Base-by-base conservation (phyloP, 148 eudicot genomes). In the Vaccinium vitisidaea region DNA sequence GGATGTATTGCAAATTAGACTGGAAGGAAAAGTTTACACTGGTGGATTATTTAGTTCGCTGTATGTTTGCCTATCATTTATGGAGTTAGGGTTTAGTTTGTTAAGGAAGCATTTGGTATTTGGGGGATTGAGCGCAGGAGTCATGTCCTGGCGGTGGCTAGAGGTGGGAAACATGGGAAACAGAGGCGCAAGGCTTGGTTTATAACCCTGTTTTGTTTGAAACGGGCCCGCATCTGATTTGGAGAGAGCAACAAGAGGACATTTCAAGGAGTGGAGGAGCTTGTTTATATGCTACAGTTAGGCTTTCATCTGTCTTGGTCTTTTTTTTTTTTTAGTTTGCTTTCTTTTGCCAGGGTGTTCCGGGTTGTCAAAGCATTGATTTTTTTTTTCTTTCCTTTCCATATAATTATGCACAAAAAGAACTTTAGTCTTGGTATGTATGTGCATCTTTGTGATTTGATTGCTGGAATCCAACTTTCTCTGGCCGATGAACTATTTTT, bases 401-500 rank as follows among this genome's bases (percentile, higher is more conserved):
- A 69, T 13, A 30, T 30, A 15, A 11, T 69, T 27, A 27, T 69
- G 6, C 39, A n/a, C 74, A 69, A 69, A 27, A 63, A 23, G 4
- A 27, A 3, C 18, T 69, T 27, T 69, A 69, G 74, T 27, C 73
- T 4, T 27, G 36, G 11, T 69, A 69, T 69, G 12, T 69, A 27
- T 69, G 7, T 69, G 74, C 74, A 48, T 18, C 11, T 80, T 32
- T 36, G 18, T 15, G 5, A 69, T n/a, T 18, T 23, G 25, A 25
- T 21, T 49, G 16, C 39, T 83, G 27, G 59, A 82, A 70, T 77
- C 69, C 82, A 50, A 50, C 54, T 2, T 5, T 50, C 27, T 67
- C 49, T 58, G 14, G 32, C 75, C 76, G 36, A 58, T 50, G 27
- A 61, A 75, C 43, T 71, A 53, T 49, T 89, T 48, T 81, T 39